Conservation (phyloP, 139 green algal species). For the Asterochloris sp. region DNA sequence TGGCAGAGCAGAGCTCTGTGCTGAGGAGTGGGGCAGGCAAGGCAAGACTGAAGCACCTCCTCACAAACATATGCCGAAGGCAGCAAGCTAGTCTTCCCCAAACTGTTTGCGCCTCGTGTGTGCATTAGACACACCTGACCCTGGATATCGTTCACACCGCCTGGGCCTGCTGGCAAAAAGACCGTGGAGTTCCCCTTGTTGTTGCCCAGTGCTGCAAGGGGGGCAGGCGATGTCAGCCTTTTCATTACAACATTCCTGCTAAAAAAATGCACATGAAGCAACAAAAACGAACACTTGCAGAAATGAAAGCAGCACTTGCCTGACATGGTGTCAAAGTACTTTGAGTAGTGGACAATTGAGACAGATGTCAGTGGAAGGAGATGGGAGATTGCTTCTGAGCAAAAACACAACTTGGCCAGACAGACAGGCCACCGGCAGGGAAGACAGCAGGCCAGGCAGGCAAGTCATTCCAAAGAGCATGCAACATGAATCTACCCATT, state of each 20-base stretch:
- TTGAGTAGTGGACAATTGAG: constrained; percentile 57
- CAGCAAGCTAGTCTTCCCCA: too few species aligned
- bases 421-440: too few species aligned
- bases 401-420: too few species aligned
- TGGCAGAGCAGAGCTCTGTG: too few species aligned
- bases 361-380: background rate
- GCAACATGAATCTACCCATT: too few species aligned
- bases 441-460: too few species aligned
- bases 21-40: too few species aligned
- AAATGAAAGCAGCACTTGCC: constrained; percentile 36
- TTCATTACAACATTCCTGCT: background rate
- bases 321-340: constrained; percentile 94
- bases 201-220: background rate
- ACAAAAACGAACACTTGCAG: background rate
- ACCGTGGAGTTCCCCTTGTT: constrained; percentile 47
- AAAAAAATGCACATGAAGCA: background rate
- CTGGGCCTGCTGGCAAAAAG: constrained; percentile 75
- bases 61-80: too few species aligned
- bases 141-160: constrained; percentile 57
- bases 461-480: too few species aligned
- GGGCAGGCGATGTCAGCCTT: background rate
- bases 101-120: too few species aligned
- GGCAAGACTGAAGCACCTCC: too few species aligned
- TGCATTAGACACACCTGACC: constrained; percentile 39
- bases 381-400: background rate